Evolutionary conservation across 2,329 filamentous ascomycete species (phyloP).

Genomic region (Ophiostoma ips): DNA sequence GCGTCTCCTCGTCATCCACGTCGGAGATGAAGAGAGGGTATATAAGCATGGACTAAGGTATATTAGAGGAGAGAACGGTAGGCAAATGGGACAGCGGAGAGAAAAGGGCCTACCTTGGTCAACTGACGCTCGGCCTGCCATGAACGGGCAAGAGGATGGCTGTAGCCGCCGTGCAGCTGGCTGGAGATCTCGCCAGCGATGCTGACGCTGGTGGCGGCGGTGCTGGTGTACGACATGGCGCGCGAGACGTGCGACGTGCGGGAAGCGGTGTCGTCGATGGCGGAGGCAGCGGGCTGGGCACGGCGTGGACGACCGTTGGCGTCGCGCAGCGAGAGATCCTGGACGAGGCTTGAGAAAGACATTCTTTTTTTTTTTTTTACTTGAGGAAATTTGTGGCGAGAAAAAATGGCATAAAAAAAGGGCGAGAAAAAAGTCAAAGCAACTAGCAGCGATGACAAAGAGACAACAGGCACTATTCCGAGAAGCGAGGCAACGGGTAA

Average conservation of each 20-base stretch:
- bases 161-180: constrained; percentile 72
- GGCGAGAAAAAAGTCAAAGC: neutral
- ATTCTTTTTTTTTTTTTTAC: constrained; percentile 24
- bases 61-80: constrained; percentile 1
- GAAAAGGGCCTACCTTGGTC: constrained; percentile 50
- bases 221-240: constrained; percentile 53
- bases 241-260: constrained; percentile 47
- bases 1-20: constrained; percentile 77
- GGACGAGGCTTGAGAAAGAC: constrained; percentile 56
- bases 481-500: no score
- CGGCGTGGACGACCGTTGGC: constrained; percentile 30
- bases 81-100: neutral
- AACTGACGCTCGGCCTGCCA: constrained; percentile 79
- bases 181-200: constrained; percentile 65
- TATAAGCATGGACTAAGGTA: constrained; percentile 80
- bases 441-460: neutral
- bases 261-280: constrained; percentile 45
- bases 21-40: constrained; percentile 96
- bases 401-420: neutral
- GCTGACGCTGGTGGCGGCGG: constrained; percentile 53
- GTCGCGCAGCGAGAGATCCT: constrained; percentile 49
- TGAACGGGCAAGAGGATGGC: constrained; percentile 61
- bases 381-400: neutral
- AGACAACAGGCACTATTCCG: no score
- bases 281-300: constrained; percentile 36